phyloP scores from a whole-genome alignment of 1,139 yeast genomes.

The Geotrichum phurueaensis region DNA sequence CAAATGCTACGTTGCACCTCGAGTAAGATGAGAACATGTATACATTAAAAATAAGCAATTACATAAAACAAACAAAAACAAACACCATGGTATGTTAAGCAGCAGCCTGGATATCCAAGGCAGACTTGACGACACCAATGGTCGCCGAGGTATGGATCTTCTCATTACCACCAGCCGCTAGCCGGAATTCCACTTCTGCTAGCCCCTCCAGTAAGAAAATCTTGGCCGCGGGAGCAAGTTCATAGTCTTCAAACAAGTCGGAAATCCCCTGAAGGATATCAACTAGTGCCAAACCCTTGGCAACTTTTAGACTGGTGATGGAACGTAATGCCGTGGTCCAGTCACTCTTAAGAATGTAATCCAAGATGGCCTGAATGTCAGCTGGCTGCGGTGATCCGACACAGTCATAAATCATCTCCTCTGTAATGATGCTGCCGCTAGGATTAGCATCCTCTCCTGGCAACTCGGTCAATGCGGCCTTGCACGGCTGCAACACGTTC shows the following conservation, averaged over 20 bases:
- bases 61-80: background rate
- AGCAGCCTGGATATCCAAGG: slow-evolving; percentile 36
- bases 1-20: too few relatives aligned
- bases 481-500: slow-evolving; percentile 90
- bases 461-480: slow-evolving; percentile 54
- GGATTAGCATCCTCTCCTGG: slow-evolving; percentile 26
- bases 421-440: slow-evolving; percentile 43
- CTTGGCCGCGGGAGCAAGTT: slow-evolving; percentile 58
- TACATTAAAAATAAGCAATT: too few relatives aligned
- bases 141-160: slow-evolving; percentile 85
- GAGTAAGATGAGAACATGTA: too few relatives aligned
- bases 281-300: slow-evolving; percentile 82
- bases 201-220: slow-evolving; percentile 60
- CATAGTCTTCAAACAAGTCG: slow-evolving; percentile 58
- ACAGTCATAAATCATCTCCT: slow-evolving; percentile 81
- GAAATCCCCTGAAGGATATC: slow-evolving; percentile 77
- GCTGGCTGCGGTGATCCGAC: slow-evolving; percentile 93
- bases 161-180: slow-evolving; percentile 89
- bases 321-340: slow-evolving; percentile 77
- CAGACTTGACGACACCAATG: slow-evolving; percentile 75
- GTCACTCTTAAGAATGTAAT: slow-evolving; percentile 75
- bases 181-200: slow-evolving; percentile 83
- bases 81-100: background rate
- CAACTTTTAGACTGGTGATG: slow-evolving; percentile 53
- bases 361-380: slow-evolving; percentile 69